Conservation (phyloP, 2,329 filamentous ascomycete genomes). For the Scedosporium apiospermum region DNA sequence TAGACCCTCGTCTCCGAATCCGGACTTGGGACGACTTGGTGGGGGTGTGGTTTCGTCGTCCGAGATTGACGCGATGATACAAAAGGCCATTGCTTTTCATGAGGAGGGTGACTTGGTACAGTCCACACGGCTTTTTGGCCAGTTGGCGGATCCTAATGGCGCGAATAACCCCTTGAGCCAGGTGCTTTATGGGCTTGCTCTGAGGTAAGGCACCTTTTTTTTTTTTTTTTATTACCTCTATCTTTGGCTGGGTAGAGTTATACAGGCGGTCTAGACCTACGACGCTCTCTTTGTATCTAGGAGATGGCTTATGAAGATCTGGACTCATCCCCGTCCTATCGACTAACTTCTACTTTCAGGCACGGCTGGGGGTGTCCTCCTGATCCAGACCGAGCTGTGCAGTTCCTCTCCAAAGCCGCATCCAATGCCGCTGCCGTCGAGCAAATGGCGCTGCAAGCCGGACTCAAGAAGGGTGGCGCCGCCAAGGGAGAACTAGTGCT, state of each 20-base stretch:
- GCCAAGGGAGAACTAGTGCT: constrained; percentile 95
- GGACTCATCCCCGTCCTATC: not conserved
- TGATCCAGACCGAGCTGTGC: constrained; percentile 64
- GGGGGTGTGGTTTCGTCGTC: constrained; percentile 32
- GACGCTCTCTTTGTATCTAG: not conserved
- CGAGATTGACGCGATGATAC: constrained; percentile 62
- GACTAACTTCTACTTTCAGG: constrained; percentile 32
- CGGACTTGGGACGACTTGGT: constrained; percentile 15
- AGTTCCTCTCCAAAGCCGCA: constrained; percentile 79
- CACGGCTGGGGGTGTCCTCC: constrained; percentile 87
- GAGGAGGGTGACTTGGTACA: constrained; percentile 69
- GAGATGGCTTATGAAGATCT: not conserved
- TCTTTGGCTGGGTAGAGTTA: not conserved
- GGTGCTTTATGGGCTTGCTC: constrained; percentile 86
- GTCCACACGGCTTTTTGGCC: constrained; percentile 79
- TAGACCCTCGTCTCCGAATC: constrained; percentile 21
- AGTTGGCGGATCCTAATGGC: constrained; percentile 71
- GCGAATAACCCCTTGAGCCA: constrained; percentile 90
- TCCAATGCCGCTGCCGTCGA: constrained; percentile 85
- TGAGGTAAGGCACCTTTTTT: constrained; percentile 51
- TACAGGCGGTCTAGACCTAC: too few relatives aligned
- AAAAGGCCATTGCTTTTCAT: constrained; percentile 90
- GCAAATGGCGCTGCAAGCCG: constrained; percentile 72
- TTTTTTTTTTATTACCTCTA: too few relatives aligned
- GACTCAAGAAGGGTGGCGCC: constrained; percentile 84